Conservation (phyloP, 345 rosid species). For the Moricandia moricandioides region DNA sequence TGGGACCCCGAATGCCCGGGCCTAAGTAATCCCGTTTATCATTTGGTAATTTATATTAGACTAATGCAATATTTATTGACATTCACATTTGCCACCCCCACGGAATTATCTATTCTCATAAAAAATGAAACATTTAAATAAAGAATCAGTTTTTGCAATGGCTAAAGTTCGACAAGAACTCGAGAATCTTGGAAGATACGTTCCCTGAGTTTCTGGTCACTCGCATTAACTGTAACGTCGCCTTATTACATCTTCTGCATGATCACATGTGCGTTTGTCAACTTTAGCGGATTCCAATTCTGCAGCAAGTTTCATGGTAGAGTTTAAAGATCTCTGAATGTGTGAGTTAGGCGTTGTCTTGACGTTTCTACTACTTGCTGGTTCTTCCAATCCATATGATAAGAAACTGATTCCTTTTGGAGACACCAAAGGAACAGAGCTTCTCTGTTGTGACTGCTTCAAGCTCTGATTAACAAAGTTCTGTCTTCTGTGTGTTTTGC, state of each 20-base stretch:
- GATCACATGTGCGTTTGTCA: conserved; percentile 27
- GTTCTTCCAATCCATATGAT: conserved; percentile 23
- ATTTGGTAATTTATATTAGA: too few relatives aligned
- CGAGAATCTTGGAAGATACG: conserved; percentile 50
- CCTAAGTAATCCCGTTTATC: too few relatives aligned
- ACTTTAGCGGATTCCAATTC: conserved; percentile 52
- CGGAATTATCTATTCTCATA: background rate
- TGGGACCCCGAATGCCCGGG: too few relatives aligned
- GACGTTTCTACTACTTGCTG: conserved; percentile 24
- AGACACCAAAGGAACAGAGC: conserved; percentile 5
- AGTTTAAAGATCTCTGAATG: conserved; percentile 47
- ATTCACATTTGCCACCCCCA: background rate
- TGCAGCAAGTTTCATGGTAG: conserved; percentile 60
- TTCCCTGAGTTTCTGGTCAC: conserved; percentile 30
- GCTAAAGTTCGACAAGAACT: conserved; percentile 51
- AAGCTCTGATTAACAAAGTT: conserved; percentile 5
- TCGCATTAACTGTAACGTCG: conserved; percentile 8
- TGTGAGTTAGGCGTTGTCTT: conserved; percentile 38
- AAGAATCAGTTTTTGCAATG: conserved; percentile 1
- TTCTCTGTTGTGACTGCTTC: conserved; percentile 21
- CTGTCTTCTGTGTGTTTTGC: conserved; percentile 17
- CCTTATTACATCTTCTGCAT: conserved; percentile 14
- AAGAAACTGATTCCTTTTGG: conserved; percentile 23
- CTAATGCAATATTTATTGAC: too few relatives aligned
- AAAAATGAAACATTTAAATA: background rate